Evolutionary conservation across 2,329 filamentous ascomycete genomes (phyloP).

Genomic region (Alternaria brassicae): DNA sequence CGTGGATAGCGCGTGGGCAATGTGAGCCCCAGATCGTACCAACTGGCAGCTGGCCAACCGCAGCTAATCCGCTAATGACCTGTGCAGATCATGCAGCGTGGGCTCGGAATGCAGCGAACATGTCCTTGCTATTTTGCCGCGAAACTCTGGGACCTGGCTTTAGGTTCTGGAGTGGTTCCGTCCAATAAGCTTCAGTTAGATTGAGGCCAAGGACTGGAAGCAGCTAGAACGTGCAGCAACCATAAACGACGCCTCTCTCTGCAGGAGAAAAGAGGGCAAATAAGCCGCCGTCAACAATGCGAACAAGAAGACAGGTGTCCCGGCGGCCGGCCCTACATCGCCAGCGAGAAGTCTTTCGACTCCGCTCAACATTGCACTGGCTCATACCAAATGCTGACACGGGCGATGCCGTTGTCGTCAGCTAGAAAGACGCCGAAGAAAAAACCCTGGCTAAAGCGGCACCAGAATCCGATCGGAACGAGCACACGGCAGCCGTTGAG

Average conservation of each 20-base stretch:
- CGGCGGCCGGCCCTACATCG: slow-evolving; percentile 27
- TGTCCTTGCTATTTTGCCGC: slow-evolving; percentile 45
- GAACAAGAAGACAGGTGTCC: slow-evolving; percentile 9
- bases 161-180: slow-evolving; percentile 36
- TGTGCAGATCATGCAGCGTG: slow-evolving; percentile 48
- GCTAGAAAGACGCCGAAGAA: slow-evolving; percentile 18
- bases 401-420: slow-evolving; percentile 8
- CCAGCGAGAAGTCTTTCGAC: slow-evolving; percentile 8
- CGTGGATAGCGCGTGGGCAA: slow-evolving; percentile 29
- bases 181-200: slow-evolving; percentile 46
- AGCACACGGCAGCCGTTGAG: slow-evolving; percentile 40
- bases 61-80: slow-evolving; percentile 38
- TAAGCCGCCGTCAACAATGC: slow-evolving; percentile 20
- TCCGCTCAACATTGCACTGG: slow-evolving; percentile 1
- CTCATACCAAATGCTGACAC: slow-evolving; percentile 11
- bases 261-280: slow-evolving; percentile 57
- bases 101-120: slow-evolving; percentile 43
- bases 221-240: slow-evolving; percentile 41
- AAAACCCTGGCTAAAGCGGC: slow-evolving; percentile 33
- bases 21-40: slow-evolving; percentile 36
- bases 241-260: slow-evolving; percentile 28
- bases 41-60: slow-evolving; percentile 38
- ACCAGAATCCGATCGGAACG: slow-evolving; percentile 36
- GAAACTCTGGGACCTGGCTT: slow-evolving; percentile 40
- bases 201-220: slow-evolving; percentile 45